Conservation (phyloP, 495 filamentous ascomycete species). For the Chaetomidium leptoderma region DNA sequence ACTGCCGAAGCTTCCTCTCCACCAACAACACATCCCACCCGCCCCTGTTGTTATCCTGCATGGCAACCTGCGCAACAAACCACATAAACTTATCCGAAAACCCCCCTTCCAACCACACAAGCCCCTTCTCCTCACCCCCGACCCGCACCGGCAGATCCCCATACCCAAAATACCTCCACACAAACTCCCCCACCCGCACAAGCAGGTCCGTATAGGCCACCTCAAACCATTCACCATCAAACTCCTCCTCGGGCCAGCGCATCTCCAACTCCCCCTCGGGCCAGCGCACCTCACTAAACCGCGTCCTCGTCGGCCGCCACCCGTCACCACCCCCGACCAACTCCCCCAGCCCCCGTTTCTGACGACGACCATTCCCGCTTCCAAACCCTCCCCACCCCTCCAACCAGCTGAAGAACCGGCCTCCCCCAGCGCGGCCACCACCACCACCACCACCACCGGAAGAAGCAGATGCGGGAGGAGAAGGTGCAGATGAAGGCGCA, state of each 20-base stretch:
- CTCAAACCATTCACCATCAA: slow-evolving; percentile 20
- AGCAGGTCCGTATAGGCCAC: slow-evolving; percentile 19
- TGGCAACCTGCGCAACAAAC: slow-evolving; percentile 34
- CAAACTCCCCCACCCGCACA: slow-evolving; percentile 5
- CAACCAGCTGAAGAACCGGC: background rate
- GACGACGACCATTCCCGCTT: background rate
- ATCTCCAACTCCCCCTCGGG: slow-evolving; percentile 2
- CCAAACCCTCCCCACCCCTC: background rate
- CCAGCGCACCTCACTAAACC: slow-evolving; percentile 9
- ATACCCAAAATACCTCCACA: slow-evolving; percentile 15
- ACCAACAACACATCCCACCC: slow-evolving; percentile 42
- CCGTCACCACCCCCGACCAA: background rate
- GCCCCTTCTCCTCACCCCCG: background rate
- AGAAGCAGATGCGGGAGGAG: too few relatives aligned
- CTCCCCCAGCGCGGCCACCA: background rate
- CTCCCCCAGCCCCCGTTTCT: background rate
- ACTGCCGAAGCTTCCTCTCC: slow-evolving; percentile 32
- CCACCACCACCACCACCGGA: too few relatives aligned
- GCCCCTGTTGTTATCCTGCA: slow-evolving; percentile 34
- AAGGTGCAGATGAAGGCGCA: too few relatives aligned
- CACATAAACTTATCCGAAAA: slow-evolving; percentile 32
- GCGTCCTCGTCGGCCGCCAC: slow-evolving; percentile 21
- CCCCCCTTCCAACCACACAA: slow-evolving; percentile 16
- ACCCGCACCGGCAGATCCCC: slow-evolving; percentile 3
- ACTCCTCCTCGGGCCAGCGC: slow-evolving; percentile 10